Percentiles rank a stretch among this genome's conserved stretches.
phyloP scores from a whole-genome alignment of 352 stramenopile genomes.

The Pythium myriotylum region DNA sequence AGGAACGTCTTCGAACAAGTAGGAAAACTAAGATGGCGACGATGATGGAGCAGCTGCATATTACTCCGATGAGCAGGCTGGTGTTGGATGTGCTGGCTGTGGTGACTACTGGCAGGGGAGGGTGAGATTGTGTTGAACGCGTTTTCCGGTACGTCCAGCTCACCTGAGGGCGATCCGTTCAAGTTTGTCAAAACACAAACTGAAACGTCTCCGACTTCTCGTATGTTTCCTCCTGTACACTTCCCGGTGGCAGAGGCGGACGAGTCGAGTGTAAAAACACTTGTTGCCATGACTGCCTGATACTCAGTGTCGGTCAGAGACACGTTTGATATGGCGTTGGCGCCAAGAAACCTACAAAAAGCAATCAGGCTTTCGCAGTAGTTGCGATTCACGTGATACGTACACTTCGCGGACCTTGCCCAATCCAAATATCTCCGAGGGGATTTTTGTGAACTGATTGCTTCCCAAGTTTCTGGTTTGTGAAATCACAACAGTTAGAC shows the following conservation, averaged over 20 bases:
- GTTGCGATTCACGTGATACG: too few relatives aligned
- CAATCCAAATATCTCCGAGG: too few relatives aligned
- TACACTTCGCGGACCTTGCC: too few relatives aligned
- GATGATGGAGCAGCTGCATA: conserved; percentile 44
- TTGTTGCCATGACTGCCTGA: not conserved
- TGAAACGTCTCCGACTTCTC: not conserved
- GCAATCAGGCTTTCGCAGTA: too few relatives aligned
- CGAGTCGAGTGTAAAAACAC: not conserved
- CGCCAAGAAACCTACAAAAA: not conserved
- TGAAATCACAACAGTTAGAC: too few relatives aligned
- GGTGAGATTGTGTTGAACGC: too few relatives aligned
- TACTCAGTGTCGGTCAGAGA: not conserved
- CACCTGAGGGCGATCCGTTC: too few relatives aligned
- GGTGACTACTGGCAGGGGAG: not conserved
- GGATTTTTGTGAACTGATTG: too few relatives aligned
- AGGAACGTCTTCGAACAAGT: conserved; percentile 38
- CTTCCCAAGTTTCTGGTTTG: too few relatives aligned
- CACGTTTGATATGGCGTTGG: conserved; percentile 1
- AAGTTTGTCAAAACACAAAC: too few relatives aligned
- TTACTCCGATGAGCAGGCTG: conserved; percentile 43
- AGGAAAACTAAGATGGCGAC: conserved; percentile 52
- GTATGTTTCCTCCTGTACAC: not conserved
- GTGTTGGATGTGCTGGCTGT: not conserved
- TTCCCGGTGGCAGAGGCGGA: not conserved
- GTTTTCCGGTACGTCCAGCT: too few relatives aligned